Evolutionary conservation across 495 filamentous ascomycete species (phyloP).

Genomic region (Ramalina peruviana): DNA sequence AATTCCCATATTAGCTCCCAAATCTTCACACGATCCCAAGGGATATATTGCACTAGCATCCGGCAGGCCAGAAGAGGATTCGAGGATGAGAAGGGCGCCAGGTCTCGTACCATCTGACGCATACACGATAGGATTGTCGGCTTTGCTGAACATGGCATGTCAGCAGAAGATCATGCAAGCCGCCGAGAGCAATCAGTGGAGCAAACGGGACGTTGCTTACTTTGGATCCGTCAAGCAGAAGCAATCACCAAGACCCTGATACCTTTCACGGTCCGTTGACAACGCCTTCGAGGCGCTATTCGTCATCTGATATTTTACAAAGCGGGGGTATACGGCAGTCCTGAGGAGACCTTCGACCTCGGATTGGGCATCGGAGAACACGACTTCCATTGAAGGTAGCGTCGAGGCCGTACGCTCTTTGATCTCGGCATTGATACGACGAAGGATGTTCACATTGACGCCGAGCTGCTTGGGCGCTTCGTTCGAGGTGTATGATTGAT

Average conservation of each 20-base stretch:
- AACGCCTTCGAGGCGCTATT: constrained; percentile 27
- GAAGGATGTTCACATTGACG: constrained; percentile 21
- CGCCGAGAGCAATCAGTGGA: too few relatives aligned
- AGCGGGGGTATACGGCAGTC: constrained; percentile 33
- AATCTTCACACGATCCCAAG: too few relatives aligned
- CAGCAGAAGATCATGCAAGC: not conserved
- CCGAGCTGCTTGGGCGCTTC: constrained; percentile 28
- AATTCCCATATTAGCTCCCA: too few relatives aligned
- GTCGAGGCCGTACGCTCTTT: constrained; percentile 24
- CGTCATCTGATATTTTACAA: constrained; percentile 32
- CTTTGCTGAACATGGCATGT: constrained; percentile 11
- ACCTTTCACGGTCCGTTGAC: constrained; percentile 20
- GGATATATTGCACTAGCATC: too few relatives aligned
- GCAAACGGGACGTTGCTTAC: not conserved
- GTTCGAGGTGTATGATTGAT: constrained; percentile 27
- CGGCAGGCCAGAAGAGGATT: too few relatives aligned
- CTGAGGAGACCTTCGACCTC: constrained; percentile 30
- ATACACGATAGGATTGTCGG: constrained; percentile 37
- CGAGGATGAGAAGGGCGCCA: too few relatives aligned
- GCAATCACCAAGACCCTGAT: constrained; percentile 29
- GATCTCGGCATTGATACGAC: constrained; percentile 25
- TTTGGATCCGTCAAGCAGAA: constrained; percentile 32
- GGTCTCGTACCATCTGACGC: constrained; percentile 28
- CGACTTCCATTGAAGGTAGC: constrained; percentile 28
- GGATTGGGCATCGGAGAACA: constrained; percentile 31